Base-by-base conservation (phyloP, 345 rosid species). In the Eucalyptus erythrocorys region DNA sequence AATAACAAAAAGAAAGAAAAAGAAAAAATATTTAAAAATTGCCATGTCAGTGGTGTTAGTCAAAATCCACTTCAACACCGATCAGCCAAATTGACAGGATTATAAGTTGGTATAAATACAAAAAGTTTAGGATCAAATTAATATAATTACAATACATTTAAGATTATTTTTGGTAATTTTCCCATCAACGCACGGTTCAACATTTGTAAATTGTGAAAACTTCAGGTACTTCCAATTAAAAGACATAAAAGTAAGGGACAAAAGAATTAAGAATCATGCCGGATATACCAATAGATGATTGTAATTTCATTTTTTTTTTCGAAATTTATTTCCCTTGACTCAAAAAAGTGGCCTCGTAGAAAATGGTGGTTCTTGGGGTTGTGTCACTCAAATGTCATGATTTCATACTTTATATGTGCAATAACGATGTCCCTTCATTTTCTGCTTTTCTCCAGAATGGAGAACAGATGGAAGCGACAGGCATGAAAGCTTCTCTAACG, bases 131-230 rank as follows among this genome's bases (percentile, higher is more conserved):
- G 1, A 51, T 51, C 26, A 51, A 51, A 51, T 51, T 51, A 51
- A 51, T 10, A 21, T 0, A 19, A 51, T 51, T 51, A 2, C 57
- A 51, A 51, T 14, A 49, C 17, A 49, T 51, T 0, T 1, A 51
- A 51, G 26, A 51, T 2, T 19, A 50, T 17, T 6, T 50, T 50
- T 50, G 8, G 1, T 50, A 50, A 50, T 50, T 22, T 53, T 53
- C 30, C 61, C 1, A 0, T n/a, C 21, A 15, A n/a, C 5, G 0
- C 10, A 64, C 0, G 0, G 1, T 21, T 64, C 37, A 8, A 64
- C 76, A 64, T 64, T 64, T 64, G 10, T 64, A 64, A n/a, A n/a
- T 64, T n/a, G 3, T 64, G 76, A 64, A 64, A 64, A 64, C 76
- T 15, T 64, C 11, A n/a, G 0, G 14, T n/a, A 14, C 34, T 61